Conservation (phyloP, 768 basidiomycete genomes). For the Phlegmacium glaucopus region DNA sequence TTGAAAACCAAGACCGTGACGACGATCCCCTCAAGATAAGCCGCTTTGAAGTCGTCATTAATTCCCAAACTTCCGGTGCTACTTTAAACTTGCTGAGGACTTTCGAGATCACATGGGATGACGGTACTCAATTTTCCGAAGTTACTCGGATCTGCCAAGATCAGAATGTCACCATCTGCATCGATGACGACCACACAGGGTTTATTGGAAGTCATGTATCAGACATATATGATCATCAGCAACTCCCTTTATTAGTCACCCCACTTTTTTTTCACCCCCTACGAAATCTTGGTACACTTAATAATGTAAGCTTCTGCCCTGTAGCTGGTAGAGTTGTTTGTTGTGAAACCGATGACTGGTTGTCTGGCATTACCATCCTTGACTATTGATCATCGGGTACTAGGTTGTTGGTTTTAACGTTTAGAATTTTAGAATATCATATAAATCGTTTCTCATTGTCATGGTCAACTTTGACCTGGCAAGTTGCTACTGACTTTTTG, state of each 20-base stretch:
- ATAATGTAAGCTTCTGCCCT: constrained; percentile 2
- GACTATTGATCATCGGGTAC: too few species aligned
- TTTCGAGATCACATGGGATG: too few species aligned
- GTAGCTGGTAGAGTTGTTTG: constrained; percentile 5
- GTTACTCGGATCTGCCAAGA: neutral
- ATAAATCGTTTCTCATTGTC: too few species aligned
- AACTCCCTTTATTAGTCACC: too few species aligned
- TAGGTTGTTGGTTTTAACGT: too few species aligned
- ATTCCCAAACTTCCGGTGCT: neutral
- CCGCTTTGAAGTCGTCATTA: constrained; percentile 2
- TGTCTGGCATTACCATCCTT: too few species aligned
- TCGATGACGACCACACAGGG: neutral
- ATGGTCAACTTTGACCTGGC: too few species aligned
- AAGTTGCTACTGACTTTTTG: too few species aligned
- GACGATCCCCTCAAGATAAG: neutral
- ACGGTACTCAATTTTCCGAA: neutral
- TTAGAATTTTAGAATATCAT: too few species aligned
- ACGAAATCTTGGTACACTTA: neutral
- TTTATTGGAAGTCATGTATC: too few species aligned
- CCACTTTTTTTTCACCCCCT: neutral
- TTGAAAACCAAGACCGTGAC: neutral
- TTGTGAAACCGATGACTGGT: too few species aligned
- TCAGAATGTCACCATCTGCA: neutral
- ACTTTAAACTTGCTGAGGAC: neutral
- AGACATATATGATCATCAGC: too few species aligned